Percentiles rank a stretch among this genome's conserved stretches.
These are phyloP conservation scores for Pythium scleroteichum DNA, from an alignment of 352 stramenopile species.

Conservation along the genomic window DNA sequence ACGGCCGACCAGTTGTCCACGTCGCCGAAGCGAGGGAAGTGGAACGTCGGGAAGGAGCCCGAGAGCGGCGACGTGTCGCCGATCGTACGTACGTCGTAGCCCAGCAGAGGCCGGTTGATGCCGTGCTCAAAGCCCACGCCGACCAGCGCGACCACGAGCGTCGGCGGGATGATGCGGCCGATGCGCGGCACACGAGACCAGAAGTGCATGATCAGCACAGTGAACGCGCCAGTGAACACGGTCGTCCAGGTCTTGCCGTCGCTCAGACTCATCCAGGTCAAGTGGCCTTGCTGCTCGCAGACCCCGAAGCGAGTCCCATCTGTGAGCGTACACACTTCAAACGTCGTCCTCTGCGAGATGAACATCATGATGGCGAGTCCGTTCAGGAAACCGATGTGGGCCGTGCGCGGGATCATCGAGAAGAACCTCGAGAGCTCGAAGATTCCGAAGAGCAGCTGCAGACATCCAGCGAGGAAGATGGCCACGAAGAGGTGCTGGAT, in stretches of 20 bases:
- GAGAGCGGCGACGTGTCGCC: constrained; percentile 64
- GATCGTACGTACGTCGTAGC: constrained; percentile 79
- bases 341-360: constrained; percentile 92
- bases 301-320: constrained; percentile 63
- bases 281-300: constrained; percentile 63
- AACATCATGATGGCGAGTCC: constrained; percentile 95
- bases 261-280: constrained; percentile 73
- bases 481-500: constrained; percentile 87
- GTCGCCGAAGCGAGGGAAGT: constrained; percentile 42
- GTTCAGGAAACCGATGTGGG: constrained; percentile 97
- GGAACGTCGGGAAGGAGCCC: constrained; percentile 55
- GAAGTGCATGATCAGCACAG: constrained; percentile 87
- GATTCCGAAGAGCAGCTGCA: constrained; percentile 86
- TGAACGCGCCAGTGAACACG: constrained; percentile 69
- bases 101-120: constrained; percentile 74
- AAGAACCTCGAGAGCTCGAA: constrained; percentile 90
- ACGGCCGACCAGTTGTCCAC: constrained; percentile 71
- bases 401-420: constrained; percentile 91
- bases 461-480: constrained; percentile 79
- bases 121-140: constrained; percentile 86
- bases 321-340: constrained; percentile 71
- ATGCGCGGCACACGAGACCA: constrained; percentile 66
- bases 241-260: constrained; percentile 63
- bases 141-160: constrained; percentile 74
- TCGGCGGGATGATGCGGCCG: constrained; percentile 73